Evolutionary conservation across 169 alveolate species (phyloP), one percentile per base, ranked within the genome.

Genomic region (Eimeria praecox): DNA sequence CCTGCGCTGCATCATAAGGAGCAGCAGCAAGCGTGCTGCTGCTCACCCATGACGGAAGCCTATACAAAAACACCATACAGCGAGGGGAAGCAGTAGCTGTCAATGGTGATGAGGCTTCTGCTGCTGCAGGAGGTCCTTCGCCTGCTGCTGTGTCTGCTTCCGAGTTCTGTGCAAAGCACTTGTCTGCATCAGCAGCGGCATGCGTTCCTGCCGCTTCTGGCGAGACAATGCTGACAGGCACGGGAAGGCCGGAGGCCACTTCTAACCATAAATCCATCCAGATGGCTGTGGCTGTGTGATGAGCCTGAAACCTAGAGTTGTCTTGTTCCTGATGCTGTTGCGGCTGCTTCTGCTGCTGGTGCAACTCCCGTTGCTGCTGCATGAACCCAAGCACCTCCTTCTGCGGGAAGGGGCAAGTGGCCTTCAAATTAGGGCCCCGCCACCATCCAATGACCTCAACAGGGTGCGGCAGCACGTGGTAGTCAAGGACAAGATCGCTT

Each of bases 1-100:
- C 92, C 54, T 85, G 92, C 1, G 92, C 92, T 85, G 92, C 92
- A 56, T 85, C 92, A 62, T 85, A 80, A 18, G 92, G 92, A 38
- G 92, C 92, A 54, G 92, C 92, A 20, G 92, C 92, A 3, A 85
- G 54, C 38, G 92, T 85, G 75, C 80, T 59, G 92, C 80, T 44
- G 80, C 80, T 85, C 42, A 85, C 92, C 92, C 92, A 85, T 3
- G 56, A 85, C 3, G 92, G 92, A 38, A 85, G 30, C 44, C n/a
- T 59, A 56, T 54, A 85, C 56, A 85, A 54, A 59, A 85, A 85
- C 40, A 85, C 92, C 35, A 33, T 56, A 71, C 80, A 85, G 49
- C 92, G 92, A 42, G 92, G 64, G 64, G 92, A 52, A n/a, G 92
- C 92, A 20, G 92, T 22, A 85, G 92, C 56, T 80, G 30, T 0